These are phyloP conservation scores for Acer negundo DNA, from an alignment of 345 rosid species.

Conservation along the genomic window DNA sequence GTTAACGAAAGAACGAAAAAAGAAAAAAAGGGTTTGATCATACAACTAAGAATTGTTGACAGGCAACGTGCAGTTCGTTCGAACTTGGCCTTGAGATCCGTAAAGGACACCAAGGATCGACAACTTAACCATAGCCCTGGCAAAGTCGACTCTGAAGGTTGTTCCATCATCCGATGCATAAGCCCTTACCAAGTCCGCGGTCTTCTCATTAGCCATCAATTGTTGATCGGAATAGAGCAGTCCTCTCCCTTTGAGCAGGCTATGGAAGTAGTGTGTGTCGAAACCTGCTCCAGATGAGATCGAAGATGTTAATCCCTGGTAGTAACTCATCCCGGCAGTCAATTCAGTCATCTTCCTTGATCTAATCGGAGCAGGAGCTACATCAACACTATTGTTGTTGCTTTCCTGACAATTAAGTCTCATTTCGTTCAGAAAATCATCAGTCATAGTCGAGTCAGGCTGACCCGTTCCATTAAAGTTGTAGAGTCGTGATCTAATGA, in stretches of 20 bases:
- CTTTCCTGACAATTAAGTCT: conserved; percentile 30
- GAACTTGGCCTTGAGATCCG: conserved; percentile 38
- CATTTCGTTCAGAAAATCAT: conserved; percentile 39
- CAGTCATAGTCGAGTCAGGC: conserved; percentile 40
- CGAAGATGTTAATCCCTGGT: conserved; percentile 17
- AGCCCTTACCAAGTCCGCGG: conserved; percentile 35
- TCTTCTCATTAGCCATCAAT: conserved; percentile 44
- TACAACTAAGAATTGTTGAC: not conserved
- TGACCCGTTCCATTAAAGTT: conserved; percentile 43
- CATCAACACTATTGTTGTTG: conserved; percentile 9
- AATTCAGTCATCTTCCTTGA: conserved; percentile 10
- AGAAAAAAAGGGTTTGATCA: no score
- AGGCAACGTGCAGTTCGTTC: conserved; percentile 24
- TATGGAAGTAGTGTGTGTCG: conserved; percentile 40
- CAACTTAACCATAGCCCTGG: conserved; percentile 53
- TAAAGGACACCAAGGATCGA: conserved; percentile 40
- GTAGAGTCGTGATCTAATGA: conserved; percentile 39
- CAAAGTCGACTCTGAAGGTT: conserved; percentile 41
- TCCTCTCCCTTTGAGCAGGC: conserved; percentile 50
- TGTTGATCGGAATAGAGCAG: conserved; percentile 52
- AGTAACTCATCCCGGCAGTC: conserved; percentile 7
- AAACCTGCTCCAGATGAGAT: conserved; percentile 44
- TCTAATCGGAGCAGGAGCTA: conserved; percentile 15
- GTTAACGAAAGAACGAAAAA: not conserved
- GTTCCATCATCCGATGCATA: conserved; percentile 43